Evolutionary conservation across 2,329 filamentous ascomycete genomes (phyloP), one percentile per base, ranked within the genome.

Genomic region (Ophioceras dolichostomum): DNA sequence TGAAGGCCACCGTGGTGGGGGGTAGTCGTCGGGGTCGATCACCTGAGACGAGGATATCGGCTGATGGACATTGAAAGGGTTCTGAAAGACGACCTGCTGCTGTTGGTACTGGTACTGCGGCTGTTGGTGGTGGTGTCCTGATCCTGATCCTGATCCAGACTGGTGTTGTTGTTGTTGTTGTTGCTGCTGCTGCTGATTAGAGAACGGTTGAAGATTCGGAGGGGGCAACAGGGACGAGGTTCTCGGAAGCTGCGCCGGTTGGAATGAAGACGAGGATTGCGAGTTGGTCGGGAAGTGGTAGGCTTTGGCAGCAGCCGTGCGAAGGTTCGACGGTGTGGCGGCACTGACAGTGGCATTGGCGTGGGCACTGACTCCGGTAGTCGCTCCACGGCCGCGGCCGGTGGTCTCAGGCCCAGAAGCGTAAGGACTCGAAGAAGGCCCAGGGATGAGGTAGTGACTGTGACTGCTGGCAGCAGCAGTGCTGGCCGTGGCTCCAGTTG

Each of bases 11-110:
- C n/a, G n/a, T n/a, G n/a, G n/a, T n/a, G n/a, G n/a, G n/a, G 40
- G 27, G 20, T 49, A 45, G 47, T 41, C 45, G 10, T 39, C 33
- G 36, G 39, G 34, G 28, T 46, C 42, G 19, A 42, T 39, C 16
- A 43, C 34, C 30, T 29, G 39, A 39, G 40, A 35, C 16, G 34
- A 36, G 18, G n/a, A n/a, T n/a, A 45, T 42, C n/a, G 45, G 34
- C 31, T n/a, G n/a, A n/a, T 44, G 47, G 27, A 50, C 50, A 45
- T 50, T 38, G 46, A 52, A 49, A n/a, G 46, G 45, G 18, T 50
- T 41, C 32, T 47, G 42, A 29, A 47, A 41, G 10, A 39, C 28
- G n/a, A 33, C 31, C 13, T 33, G 17, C 9, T 18, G 14, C 5
- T 37, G 28, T 8, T 12, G 27, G 6, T 37, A 20, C 16, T 31